Base-by-base conservation (phyloP, 768 basidiomycete species). In the Multifurca ochricompacta region DNA sequence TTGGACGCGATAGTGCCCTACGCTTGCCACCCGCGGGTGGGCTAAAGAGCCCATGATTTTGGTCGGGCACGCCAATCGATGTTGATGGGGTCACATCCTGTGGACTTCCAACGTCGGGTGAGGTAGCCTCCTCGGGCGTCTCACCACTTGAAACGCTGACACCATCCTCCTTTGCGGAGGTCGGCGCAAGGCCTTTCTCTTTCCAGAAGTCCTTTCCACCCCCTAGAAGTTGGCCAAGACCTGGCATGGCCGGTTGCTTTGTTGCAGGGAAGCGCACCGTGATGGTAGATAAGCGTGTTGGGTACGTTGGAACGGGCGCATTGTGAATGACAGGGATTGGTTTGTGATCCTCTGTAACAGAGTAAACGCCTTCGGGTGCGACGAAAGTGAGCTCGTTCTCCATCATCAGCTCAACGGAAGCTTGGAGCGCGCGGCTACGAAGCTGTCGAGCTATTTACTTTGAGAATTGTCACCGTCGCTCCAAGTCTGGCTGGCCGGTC, bases 341-440 rank as follows among this genome's bases (percentile, higher is more conserved):
- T 67, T 83, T 89, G 75, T 87, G 83, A 65, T 91, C 91, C 62
- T 91, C 90, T 16, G 85, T 88, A 66, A 90, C 79, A 23, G 87
- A 84, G 73, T 92, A 92, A 39, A 91, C 87, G 62, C 90, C 90
- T 69, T 92, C 90, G 48, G 90, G 90, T 31, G 90, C 89, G 41
- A 91, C 84, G 69, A 92, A 91, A 25, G 87, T 85, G 56, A 79
- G 77, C 50, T 89, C 87, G 75, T 78, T 87, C 75, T 91, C 87
- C 84, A 89, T 63, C 53, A 60, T 64, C 59, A 49, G 58, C 56
- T 56, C 30, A 25, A 40, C 13, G 30, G 31, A 36, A 47, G 45
- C 41, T 42, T 32, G 52, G 56, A 40, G 50, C 40, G 51, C 30
- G 21, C 41, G 50, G 36, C 37, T 47, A 37, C 19, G 34, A 37